A percentile compares a stretch with the other conserved stretches of the same genome.
These are phyloP conservation scores for Mucor mucedo DNA, from an alignment of 371 early-diverging fungal genomes.

Conservation along the genomic window DNA sequence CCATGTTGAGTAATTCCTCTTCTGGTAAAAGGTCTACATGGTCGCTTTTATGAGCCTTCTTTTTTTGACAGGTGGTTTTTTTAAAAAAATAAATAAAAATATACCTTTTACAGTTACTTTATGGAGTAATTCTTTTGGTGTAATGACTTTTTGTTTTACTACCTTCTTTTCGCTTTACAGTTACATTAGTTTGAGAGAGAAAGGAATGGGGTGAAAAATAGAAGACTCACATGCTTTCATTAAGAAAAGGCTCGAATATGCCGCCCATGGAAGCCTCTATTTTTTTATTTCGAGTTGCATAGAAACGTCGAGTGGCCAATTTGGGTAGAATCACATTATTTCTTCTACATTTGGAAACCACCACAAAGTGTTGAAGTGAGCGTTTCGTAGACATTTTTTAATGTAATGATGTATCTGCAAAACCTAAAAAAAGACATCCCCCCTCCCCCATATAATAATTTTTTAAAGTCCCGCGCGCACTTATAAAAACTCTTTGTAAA, in stretches of 20 bases:
- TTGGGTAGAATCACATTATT: constrained; percentile 12
- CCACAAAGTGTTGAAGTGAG: not conserved
- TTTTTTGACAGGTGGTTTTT: too few species aligned
- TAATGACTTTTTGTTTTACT: constrained; percentile 6
- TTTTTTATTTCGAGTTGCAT: constrained; percentile 28
- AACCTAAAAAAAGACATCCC: not conserved
- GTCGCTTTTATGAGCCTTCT: too few species aligned
- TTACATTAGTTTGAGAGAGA: too few species aligned
- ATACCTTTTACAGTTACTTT: constrained; percentile 27
- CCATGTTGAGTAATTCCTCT: constrained; percentile 29
- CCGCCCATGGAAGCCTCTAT: constrained; percentile 35
- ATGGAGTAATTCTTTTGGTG: constrained; percentile 10
- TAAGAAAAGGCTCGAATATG: constrained; percentile 49
- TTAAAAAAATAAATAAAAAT: too few species aligned
- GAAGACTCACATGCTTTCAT: constrained; percentile 23
- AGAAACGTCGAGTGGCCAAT: not conserved
- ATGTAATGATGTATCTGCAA: too few species aligned
- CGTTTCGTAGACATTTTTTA: constrained; percentile 7
- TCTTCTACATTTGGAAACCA: constrained; percentile 6
- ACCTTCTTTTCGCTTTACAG: constrained; percentile 7
- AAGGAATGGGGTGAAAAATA: not conserved
- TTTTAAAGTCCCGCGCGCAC: not conserved
- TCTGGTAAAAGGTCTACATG: constrained; percentile 26
- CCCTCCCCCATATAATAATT: not conserved
- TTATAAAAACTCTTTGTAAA: too few species aligned